Conservation (phyloP, 2,329 filamentous ascomycete species). For the Fusarium staphyleae region DNA sequence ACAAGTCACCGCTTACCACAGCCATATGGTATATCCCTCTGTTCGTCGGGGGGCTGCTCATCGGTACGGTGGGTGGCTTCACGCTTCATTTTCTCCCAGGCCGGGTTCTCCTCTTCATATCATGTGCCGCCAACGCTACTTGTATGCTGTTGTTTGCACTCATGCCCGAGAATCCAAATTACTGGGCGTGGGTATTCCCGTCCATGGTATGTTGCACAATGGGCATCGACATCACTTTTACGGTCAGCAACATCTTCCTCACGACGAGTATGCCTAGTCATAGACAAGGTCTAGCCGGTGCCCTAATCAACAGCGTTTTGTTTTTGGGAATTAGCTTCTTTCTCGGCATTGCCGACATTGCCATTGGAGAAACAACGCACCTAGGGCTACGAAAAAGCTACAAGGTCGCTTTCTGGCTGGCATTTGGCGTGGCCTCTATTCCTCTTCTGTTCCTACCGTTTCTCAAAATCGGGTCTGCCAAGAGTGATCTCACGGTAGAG, state of each 20-base stretch:
- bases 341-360: slow-evolving; percentile 69
- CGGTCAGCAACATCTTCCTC: slow-evolving; percentile 71
- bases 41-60: slow-evolving; percentile 64
- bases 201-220: slow-evolving; percentile 66
- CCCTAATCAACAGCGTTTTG: slow-evolving; percentile 67
- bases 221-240: slow-evolving; percentile 72
- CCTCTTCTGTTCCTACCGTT: slow-evolving; percentile 34
- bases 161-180: slow-evolving; percentile 58
- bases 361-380: slow-evolving; percentile 51
- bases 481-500: slow-evolving; percentile 40
- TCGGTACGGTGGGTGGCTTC: slow-evolving; percentile 61
- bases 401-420: slow-evolving; percentile 39
- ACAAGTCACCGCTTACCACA: slow-evolving; percentile 59
- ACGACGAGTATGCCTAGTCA: slow-evolving; percentile 66
- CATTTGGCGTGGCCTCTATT: slow-evolving; percentile 33
- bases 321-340: slow-evolving; percentile 70
- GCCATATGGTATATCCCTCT: slow-evolving; percentile 67
- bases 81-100: slow-evolving; percentile 64
- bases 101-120: slow-evolving; percentile 59
- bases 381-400: slow-evolving; percentile 44
- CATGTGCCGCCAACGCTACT: slow-evolving; percentile 58
- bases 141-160: slow-evolving; percentile 63
- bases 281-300: slow-evolving; percentile 70
- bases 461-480: slow-evolving; percentile 38
- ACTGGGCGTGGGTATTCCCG: slow-evolving; percentile 72